These are phyloP conservation scores for Coleophoma cylindrospora DNA, from an alignment of 2,329 filamentous ascomycete species.

Conservation along the genomic window DNA sequence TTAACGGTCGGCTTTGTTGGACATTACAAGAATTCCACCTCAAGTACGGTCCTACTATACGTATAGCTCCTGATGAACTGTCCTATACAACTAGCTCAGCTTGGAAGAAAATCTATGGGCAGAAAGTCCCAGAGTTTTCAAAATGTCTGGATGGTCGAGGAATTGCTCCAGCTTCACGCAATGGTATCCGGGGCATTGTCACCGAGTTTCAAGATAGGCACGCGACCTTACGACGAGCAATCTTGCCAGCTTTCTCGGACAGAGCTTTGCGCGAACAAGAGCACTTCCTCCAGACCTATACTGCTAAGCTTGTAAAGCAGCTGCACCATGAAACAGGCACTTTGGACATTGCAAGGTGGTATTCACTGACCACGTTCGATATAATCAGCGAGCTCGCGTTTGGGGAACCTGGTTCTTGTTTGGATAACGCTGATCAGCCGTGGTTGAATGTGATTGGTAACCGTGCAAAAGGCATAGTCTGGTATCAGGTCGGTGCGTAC, in stretches of 20 bases:
- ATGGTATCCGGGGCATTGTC: neutral
- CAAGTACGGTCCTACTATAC: slow-evolving; percentile 21
- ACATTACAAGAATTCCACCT: slow-evolving; percentile 9
- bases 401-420: neutral
- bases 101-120: slow-evolving; percentile 18
- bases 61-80: slow-evolving; percentile 22
- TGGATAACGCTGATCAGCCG: neutral
- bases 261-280: neutral
- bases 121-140: neutral
- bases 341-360: neutral
- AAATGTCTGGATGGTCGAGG: neutral
- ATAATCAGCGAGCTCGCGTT: neutral
- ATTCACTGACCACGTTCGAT: neutral
- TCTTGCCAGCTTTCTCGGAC: neutral
- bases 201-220: neutral
- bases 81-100: slow-evolving; percentile 18
- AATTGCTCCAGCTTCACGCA: neutral
- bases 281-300: neutral
- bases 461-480: too few species aligned
- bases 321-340: neutral
- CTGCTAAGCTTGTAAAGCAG: neutral
- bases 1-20: neutral
- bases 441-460: too few species aligned
- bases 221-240: neutral
- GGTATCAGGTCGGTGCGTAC: too few species aligned